Base-by-base conservation (phyloP, 2,329 filamentous ascomycete species). In the Parastagonospora nodorum region DNA sequence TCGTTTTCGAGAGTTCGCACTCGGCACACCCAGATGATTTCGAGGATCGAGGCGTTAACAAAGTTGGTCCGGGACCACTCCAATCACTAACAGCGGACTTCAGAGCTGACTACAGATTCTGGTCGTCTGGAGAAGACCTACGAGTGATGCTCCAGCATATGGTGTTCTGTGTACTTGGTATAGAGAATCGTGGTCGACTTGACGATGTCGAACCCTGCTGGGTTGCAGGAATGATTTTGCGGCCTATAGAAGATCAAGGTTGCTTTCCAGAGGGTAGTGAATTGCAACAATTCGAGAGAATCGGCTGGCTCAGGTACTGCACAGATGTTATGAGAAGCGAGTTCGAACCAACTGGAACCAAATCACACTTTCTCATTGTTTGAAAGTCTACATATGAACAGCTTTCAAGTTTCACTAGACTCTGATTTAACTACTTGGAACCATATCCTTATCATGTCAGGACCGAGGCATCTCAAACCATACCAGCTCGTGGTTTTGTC, bases 271-370 rank as follows among this genome's bases (percentile, higher is more conserved):
- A 7, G n/a, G 36, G n/a, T 9, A 31, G 11, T 30, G 11, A 9
- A 4, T 4, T 24, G 10, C 8, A 19, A 30, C n/a, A 7, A n/a
- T 46, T 31, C 16, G 43, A 46, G 27, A 12, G 35, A 11, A 4
- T 46, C 11, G 43, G 43, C 7, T 46, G 43, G 43, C 35, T 46
- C 1, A 14, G 43, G 8, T 46, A 46, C 27, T 39, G 43, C 12
- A 46, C 35, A 6, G 24, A 39, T 12, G 10, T 30, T 12, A n/a
- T 19, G 16, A 31, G 35, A 16, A 19, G n/a, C 11, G 14, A 38
- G 11, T 30, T 30, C 27, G 15, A 6, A 11, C 8, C 5, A 14
- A 12, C 8, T 19, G 43, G 43, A 19, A 39, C 16, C 4, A 45
- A 31, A 29, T 16, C 35, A 10, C 16, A 38, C 12, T 38, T 38